Conservation (phyloP, 1,284 basidiomycete genomes). For the Phlebopus sp. region DNA sequence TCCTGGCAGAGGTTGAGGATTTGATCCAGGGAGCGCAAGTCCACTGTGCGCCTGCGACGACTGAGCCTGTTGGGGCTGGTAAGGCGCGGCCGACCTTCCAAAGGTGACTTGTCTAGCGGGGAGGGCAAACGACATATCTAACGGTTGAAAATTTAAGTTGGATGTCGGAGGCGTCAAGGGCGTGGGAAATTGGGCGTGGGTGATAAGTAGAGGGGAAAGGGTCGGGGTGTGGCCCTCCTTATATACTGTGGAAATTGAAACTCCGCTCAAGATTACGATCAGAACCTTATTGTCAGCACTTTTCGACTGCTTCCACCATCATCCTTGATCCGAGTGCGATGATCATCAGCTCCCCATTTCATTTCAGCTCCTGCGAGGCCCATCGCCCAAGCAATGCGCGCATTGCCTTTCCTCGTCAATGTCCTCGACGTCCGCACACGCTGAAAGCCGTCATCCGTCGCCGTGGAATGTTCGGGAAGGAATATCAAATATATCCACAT, state of each 20-base stretch:
- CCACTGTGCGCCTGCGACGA: slow-evolving; percentile 37
- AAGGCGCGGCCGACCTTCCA: slow-evolving; percentile 54
- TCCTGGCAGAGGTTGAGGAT: slow-evolving; percentile 43
- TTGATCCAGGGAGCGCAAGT: slow-evolving; percentile 50
- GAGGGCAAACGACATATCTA: slow-evolving; percentile 63
- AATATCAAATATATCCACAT: slow-evolving; percentile 12
- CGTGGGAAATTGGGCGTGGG: slow-evolving; percentile 33
- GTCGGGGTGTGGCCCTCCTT: slow-evolving; percentile 15
- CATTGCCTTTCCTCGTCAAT: neutral
- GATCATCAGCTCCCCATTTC: neutral
- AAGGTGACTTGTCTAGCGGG: slow-evolving; percentile 77
- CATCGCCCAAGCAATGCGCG: neutral
- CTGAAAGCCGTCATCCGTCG: slow-evolving; percentile 6
- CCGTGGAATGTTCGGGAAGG: slow-evolving; percentile 25
- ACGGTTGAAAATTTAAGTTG: slow-evolving; percentile 7
- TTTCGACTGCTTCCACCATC: slow-evolving; percentile 28
- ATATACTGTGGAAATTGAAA: slow-evolving; percentile 30
- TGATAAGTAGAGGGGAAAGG: slow-evolving; percentile 18
- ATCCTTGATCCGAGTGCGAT: slow-evolving; percentile 14
- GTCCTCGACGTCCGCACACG: neutral
- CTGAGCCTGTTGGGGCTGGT: slow-evolving; percentile 44
- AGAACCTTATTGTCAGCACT: slow-evolving; percentile 8
- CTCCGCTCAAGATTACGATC: slow-evolving; percentile 29
- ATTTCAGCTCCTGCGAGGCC: neutral
- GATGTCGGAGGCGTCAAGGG: too few species aligned